A percentile compares a stretch with the other conserved stretches of the same genome.
These are phyloP conservation scores for Globisporangium paroecandrum DNA, from an alignment of 352 stramenopile species.

Conservation along the genomic window DNA sequence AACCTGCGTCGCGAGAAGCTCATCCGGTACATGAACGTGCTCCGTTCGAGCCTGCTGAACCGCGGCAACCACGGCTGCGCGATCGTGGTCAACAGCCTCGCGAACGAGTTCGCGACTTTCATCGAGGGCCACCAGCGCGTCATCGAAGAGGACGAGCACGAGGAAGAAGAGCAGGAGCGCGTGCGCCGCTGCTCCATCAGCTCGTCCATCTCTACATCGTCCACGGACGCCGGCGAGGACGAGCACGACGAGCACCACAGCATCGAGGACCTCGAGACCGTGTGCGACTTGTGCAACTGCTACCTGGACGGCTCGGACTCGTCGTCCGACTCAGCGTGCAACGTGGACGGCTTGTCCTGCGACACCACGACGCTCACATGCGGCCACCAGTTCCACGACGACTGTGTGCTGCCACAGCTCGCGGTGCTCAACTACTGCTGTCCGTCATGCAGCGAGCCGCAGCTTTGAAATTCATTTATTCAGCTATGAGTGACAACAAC, in stretches of 20 bases:
- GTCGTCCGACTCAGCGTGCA: not conserved
- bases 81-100: conserved; percentile 31
- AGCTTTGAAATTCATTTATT: not conserved
- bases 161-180: conserved; percentile 4
- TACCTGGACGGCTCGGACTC: conserved; percentile 1
- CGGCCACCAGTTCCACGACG: conserved; percentile 24
- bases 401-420: conserved; percentile 18
- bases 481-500: not conserved
- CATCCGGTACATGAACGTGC: conserved; percentile 27
- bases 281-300: conserved; percentile 8
- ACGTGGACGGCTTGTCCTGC: not conserved
- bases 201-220: conserved; percentile 5
- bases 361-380: conserved; percentile 22
- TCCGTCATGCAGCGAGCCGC: conserved; percentile 14
- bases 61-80: conserved; percentile 37
- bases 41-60: conserved; percentile 31
- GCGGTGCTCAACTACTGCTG: conserved; percentile 18
- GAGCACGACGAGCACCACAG: not conserved
- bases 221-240: conserved; percentile 4
- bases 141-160: not conserved
- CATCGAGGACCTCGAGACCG: not conserved
- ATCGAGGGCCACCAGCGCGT: conserved; percentile 7
- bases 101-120: conserved; percentile 24
- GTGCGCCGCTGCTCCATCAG: conserved; percentile 6
- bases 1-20: conserved; percentile 24